Evolutionary conservation across 164 flowering plant species (phyloP).

Genomic region (Sedum album): DNA sequence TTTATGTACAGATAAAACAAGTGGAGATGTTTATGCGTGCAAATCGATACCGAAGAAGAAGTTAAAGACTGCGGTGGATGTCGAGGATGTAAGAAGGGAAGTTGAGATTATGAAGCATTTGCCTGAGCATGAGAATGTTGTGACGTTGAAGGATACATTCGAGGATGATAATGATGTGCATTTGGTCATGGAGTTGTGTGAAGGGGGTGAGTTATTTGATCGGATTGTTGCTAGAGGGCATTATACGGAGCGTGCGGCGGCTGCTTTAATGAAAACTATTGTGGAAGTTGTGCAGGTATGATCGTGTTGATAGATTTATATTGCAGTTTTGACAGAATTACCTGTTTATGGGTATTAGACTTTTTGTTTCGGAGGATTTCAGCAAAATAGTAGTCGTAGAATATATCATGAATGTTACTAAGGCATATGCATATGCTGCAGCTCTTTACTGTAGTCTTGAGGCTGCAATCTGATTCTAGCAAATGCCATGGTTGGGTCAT

Average conservation of each 20-base stretch:
- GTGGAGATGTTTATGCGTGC: conserved; percentile 24
- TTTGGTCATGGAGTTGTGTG: conserved; percentile 37
- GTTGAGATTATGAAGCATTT: too few relatives aligned
- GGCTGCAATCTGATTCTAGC: neutral
- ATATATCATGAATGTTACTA: neutral
- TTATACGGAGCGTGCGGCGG: conserved; percentile 36
- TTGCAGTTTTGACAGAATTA: too few relatives aligned
- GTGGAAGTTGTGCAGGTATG: conserved; percentile 36
- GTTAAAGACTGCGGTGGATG: conserved; percentile 29
- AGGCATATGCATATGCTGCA: neutral
- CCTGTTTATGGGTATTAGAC: neutral
- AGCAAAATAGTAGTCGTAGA: neutral
- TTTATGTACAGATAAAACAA: conserved; percentile 20
- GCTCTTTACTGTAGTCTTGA: neutral
- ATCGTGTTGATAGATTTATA: too few relatives aligned
- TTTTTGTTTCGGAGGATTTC: neutral
- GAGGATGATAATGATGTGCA: conserved; percentile 33
- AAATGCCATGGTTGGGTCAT: too few relatives aligned
- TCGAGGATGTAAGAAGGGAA: conserved; percentile 36
- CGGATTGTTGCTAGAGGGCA: too few relatives aligned
- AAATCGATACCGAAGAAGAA: too few relatives aligned
- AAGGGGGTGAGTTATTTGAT: too few relatives aligned
- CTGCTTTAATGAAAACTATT: conserved; percentile 26
- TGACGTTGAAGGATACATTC: conserved; percentile 29
- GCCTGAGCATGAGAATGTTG: conserved; percentile 32